Base-by-base conservation (phyloP, 768 basidiomycete species). In the Podaxis carcinomalis region DNA sequence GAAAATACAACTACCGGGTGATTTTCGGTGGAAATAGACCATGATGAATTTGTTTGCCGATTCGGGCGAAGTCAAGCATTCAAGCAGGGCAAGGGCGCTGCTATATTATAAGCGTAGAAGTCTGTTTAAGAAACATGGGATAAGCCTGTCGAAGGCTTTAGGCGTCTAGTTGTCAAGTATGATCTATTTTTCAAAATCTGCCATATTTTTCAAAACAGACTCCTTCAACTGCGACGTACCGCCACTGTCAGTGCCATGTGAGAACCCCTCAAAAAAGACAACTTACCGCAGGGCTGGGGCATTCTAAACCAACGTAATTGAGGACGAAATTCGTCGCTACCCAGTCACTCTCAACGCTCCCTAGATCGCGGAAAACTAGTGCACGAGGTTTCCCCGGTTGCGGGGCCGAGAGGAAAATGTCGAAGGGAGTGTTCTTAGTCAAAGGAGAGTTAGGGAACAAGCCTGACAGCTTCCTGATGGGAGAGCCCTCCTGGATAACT, bases 381-480 rank as follows among this genome's bases (percentile, higher is more conserved):
- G 78, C 74, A 28, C 89, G 81, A 23, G 78, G 80, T 59, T 75
- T 77, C 19, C 75, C 77, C 9, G 78, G 69, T 16, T 79, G 76
- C 14, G 89, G 89, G 2, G 84, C 79, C 1, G 85, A 76, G 42
- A 92, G 75, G 51, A 88, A 80, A 40, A 92, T 80, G 66, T 93
- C 90, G 25, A 92, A 76, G 10, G 89, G 81, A 5, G 78, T 74
- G 64, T 85, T 82, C 67, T 92, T 92, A n/a, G 75, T 70, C 10
- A 92, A 75, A 13, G 85, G 80, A 16, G 87, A 79, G 68, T 82
- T 85, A 0, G 91, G 89, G 70, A 93, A 92, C 56, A 92, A 77
- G 1, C 89, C 83, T 67, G 90, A 90, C 54, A 93, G 80, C 66
- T 84, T 83, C 56, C 86, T 82, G 62, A 93, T 77, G 0, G 91